Conservation (phyloP, 805 yeast species). For the Teunomyces aglyptinius region DNA sequence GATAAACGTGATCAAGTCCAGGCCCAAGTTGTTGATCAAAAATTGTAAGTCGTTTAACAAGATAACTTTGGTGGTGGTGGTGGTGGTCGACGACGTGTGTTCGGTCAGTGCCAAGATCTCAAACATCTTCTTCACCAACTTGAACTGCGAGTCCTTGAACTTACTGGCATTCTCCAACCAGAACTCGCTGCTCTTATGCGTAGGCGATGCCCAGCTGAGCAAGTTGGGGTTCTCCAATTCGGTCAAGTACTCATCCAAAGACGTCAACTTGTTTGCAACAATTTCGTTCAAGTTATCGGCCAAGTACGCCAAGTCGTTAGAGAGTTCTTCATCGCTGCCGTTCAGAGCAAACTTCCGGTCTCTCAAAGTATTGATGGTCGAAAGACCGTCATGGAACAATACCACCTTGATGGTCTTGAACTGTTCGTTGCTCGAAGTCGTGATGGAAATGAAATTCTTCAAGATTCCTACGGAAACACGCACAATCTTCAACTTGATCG, state of each 20-base stretch:
- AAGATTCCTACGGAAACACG: conserved; percentile 78
- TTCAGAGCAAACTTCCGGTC: conserved; percentile 82
- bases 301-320: conserved; percentile 63
- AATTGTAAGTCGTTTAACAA: conserved; percentile 43
- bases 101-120: conserved; percentile 41
- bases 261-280: conserved; percentile 69
- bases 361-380: conserved; percentile 62
- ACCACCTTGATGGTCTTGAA: conserved; percentile 61
- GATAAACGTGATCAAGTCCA: conserved; percentile 36
- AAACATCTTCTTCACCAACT: conserved; percentile 61
- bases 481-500: conserved; percentile 89
- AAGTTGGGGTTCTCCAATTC: conserved; percentile 79
- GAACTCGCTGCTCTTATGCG: conserved; percentile 83
- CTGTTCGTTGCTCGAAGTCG: conserved; percentile 28
- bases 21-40: conserved; percentile 40
- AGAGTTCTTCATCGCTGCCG: conserved; percentile 77
- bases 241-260: conserved; percentile 86
- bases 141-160: conserved; percentile 79
- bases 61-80: conserved; percentile 28
- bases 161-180: conserved; percentile 80
- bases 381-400: conserved; percentile 72
- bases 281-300: conserved; percentile 64
- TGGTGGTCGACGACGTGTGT: conserved; percentile 16
- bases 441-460: conserved; percentile 52
- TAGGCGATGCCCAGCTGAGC: conserved; percentile 78